Conservation (phyloP, 441 rosid genomes). For the Pelargonium cotyledonis region DNA sequence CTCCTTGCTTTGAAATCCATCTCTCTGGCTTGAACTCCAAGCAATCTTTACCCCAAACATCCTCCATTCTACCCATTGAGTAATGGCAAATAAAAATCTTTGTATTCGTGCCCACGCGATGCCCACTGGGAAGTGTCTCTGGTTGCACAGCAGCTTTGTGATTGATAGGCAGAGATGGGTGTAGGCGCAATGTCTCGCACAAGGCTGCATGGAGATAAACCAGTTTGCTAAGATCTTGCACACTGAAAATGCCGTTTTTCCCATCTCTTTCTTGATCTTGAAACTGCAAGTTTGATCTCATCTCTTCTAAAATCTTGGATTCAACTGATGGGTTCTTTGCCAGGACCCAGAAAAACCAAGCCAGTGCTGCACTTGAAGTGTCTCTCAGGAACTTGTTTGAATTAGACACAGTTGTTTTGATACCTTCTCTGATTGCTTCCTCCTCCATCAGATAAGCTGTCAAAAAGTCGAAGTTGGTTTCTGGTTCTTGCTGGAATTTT, state of each 20-base stretch:
- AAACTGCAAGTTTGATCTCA: slow-evolving; percentile 8
- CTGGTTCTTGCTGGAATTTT: neutral
- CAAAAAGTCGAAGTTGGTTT: slow-evolving; percentile 15
- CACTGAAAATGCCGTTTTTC: no score
- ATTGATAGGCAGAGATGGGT: slow-evolving; percentile 33
- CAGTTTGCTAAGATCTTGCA: slow-evolving; percentile 12
- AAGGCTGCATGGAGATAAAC: slow-evolving; percentile 29
- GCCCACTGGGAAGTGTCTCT: slow-evolving; percentile 32
- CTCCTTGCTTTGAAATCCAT: slow-evolving; percentile 34
- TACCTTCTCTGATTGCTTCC: neutral
- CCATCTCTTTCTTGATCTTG: no score
- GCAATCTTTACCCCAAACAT: slow-evolving; percentile 25
- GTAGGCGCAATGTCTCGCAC: slow-evolving; percentile 24
- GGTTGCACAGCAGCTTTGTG: slow-evolving; percentile 20
- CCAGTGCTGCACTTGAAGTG: slow-evolving; percentile 15
- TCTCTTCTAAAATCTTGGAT: neutral
- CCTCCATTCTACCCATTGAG: slow-evolving; percentile 27
- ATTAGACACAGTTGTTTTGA: no score
- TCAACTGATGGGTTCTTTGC: slow-evolving; percentile 17
- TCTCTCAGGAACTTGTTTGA: slow-evolving; percentile 22
- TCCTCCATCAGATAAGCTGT: slow-evolving; percentile 8
- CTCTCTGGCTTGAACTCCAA: slow-evolving; percentile 29
- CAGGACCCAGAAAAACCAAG: slow-evolving; percentile 28
- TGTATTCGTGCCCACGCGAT: slow-evolving; percentile 15
- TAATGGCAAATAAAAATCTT: slow-evolving; percentile 26